These are phyloP conservation scores for Ogataea degrootiae DNA, from an alignment of 805 yeast genomes.

Conservation along the genomic window DNA sequence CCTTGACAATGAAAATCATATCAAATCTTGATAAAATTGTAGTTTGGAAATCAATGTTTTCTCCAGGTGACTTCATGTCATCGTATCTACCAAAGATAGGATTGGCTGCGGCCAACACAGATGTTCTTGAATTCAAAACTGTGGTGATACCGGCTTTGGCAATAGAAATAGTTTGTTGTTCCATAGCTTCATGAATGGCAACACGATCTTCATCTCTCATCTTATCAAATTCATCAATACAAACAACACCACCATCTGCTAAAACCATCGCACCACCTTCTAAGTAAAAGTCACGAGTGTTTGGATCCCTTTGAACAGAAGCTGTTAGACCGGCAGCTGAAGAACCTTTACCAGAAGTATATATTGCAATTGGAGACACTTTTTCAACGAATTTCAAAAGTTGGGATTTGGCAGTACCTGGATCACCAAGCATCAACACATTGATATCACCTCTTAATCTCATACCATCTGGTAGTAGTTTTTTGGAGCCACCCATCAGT, in stretches of 20 bases:
- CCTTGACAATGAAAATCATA: slow-evolving; percentile 96
- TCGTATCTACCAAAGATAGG: slow-evolving; percentile 97
- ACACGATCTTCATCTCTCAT: slow-evolving; percentile 99
- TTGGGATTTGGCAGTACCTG: slow-evolving; percentile 99
- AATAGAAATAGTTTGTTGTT: slow-evolving; percentile 96
- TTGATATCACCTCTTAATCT: slow-evolving; percentile 95
- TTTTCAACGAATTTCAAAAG: slow-evolving; percentile 91
- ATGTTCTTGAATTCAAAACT: slow-evolving; percentile 89
- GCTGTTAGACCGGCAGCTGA: slow-evolving; percentile 99
- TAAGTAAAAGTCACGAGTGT: slow-evolving; percentile 83
- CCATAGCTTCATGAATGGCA: slow-evolving; percentile 99
- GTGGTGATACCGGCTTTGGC: slow-evolving; percentile 99
- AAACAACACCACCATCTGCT: slow-evolving; percentile 98
- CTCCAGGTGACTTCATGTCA: slow-evolving; percentile 94
- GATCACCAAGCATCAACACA: slow-evolving; percentile 91
- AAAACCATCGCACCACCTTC: slow-evolving; percentile 99
- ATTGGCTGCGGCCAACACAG: slow-evolving; percentile 96
- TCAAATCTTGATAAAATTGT: slow-evolving; percentile 96
- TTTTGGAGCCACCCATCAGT: slow-evolving; percentile 91
- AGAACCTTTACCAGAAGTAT: slow-evolving; percentile 98
- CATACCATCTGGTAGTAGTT: slow-evolving; percentile 92
- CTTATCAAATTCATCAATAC: slow-evolving; percentile 98
- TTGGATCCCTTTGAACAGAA: slow-evolving; percentile 87
- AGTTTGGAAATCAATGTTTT: slow-evolving; percentile 95
- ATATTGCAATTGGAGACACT: slow-evolving; percentile 89